These are phyloP conservation scores for Lactarius akahatsu DNA, from an alignment of 768 basidiomycete species.

Conservation along the genomic window DNA sequence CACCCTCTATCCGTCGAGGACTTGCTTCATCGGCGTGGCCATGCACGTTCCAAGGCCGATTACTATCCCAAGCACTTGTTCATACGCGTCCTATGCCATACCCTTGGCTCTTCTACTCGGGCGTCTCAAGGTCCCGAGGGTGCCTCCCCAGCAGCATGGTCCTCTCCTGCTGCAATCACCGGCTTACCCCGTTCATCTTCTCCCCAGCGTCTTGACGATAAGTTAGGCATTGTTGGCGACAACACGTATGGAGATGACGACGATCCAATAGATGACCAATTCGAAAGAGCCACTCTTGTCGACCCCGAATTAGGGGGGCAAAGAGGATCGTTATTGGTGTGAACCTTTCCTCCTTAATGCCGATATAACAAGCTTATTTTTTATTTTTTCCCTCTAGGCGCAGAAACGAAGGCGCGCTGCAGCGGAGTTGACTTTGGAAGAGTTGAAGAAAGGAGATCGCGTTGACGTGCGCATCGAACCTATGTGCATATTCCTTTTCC, in stretches of 20 bases:
- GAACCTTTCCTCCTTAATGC: not conserved
- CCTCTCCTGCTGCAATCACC: constrained; percentile 31
- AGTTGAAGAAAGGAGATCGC: constrained; percentile 54
- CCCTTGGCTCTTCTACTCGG: constrained; percentile 38
- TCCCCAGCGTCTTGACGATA: constrained; percentile 31
- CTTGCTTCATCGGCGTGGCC: constrained; percentile 52
- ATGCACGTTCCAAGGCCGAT: constrained; percentile 63
- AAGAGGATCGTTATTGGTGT: constrained; percentile 23
- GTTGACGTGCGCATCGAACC: constrained; percentile 60
- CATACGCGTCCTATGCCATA: constrained; percentile 64
- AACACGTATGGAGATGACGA: constrained; percentile 32
- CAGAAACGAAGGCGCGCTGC: constrained; percentile 36
- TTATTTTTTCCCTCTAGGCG: constrained; percentile 32
- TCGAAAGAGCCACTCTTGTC: constrained; percentile 26
- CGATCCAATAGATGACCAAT: constrained; percentile 2
- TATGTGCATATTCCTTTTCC: constrained; percentile 65
- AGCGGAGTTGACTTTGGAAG: constrained; percentile 34
- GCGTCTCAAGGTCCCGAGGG: not conserved
- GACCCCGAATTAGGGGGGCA: constrained; percentile 30
- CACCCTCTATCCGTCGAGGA: constrained; percentile 76
- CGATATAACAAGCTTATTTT: not conserved
- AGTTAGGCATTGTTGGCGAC: constrained; percentile 27
- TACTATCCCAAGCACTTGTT: constrained; percentile 73
- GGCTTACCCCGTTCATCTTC: constrained; percentile 39
- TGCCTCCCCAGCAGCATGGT: not conserved